Percentiles rank a stretch among this genome's conserved stretches.
Conservation (phyloP, 495 filamentous ascomycete species). For the Xylaria sp. region DNA sequence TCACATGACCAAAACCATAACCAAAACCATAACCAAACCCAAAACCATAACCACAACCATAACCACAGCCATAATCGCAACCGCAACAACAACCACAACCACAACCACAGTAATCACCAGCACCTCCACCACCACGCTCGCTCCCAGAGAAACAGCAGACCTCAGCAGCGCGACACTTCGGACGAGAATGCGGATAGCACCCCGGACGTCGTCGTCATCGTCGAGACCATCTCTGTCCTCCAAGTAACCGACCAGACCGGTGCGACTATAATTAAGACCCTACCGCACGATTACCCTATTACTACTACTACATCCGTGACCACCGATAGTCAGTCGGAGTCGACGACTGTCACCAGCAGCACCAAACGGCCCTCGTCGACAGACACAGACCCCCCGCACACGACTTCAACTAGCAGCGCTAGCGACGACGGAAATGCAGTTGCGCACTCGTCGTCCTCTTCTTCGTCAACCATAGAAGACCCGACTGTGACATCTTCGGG, state of each 20-base stretch:
- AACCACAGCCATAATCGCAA: too few species aligned
- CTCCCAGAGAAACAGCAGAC: constrained; percentile 42
- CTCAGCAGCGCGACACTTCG: constrained; percentile 40
- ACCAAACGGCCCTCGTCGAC: constrained; percentile 10
- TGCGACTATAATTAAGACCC: constrained; percentile 47
- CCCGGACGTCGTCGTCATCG: constrained; percentile 48
- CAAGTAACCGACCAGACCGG: constrained; percentile 57
- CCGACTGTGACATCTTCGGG: constrained; percentile 43
- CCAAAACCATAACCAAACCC: constrained; percentile 12
- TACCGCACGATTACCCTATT: constrained; percentile 35
- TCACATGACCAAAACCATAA: constrained; percentile 31
- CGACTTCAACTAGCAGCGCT: constrained; percentile 28
- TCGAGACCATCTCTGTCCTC: constrained; percentile 57
- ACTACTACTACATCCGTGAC: constrained; percentile 18
- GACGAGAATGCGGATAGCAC: constrained; percentile 26
- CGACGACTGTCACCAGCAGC: constrained; percentile 22
- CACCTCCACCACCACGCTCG: constrained; percentile 43
- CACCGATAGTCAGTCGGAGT: constrained; percentile 14
- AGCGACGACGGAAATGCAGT: constrained; percentile 35
- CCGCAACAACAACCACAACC: background rate
- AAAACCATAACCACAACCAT: constrained; percentile 25
- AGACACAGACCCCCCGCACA: constrained; percentile 3
- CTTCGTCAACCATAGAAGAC: constrained; percentile 36
- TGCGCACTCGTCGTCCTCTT: constrained; percentile 27
- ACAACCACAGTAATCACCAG: constrained; percentile 17